Evolutionary conservation across 2,329 filamentous ascomycete species (phyloP), one percentile per base, ranked within the genome.

Genomic region (Fusarium buharicum): DNA sequence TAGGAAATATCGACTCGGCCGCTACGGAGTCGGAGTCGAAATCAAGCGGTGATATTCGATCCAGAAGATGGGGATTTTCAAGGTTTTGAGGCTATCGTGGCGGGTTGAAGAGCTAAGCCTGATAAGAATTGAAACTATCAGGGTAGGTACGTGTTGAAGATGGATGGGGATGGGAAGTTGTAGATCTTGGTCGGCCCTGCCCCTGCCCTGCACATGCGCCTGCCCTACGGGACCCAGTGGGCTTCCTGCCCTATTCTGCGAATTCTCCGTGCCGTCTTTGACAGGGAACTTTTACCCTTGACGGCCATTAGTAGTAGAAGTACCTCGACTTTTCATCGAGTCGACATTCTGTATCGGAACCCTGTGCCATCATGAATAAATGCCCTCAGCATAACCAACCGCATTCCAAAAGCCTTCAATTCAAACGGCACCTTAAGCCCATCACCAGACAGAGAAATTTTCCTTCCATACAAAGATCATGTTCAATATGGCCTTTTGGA

Each of bases 21-120:
- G 22, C 22, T 24, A 8, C 22, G 22, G 22, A 24, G 22, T 24
- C 22, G 22, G 6, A 24, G 22, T 24, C 22, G 22, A 24, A 24
- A 8, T 8, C 22, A 8, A 24, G 22, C 8, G 22, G 22, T 4
- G 8, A 2, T 24, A 24, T 59, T 46, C 38, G 48, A 14, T 13
- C 18, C 27, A 50, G 16, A 43, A 24, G 36, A 56, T 47, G 55
- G 50, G 30, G 17, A 47, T 64, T 30, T 31, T 14, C 33, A 61
- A 51, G 24, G 46, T 46, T 62, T 50, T 22, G 48, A 62, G 36
- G 60, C 17, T 39, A 47, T 57, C 20, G 30, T 46, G 41, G 43
- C 37, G 22, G 27, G 27, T 54, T 57, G 56, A 43, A 18, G 16
- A 43, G 11, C n/a, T 37, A 13, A 48, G 43, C 27, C 41, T 43